phyloP scores from a whole-genome alignment of 1,139 yeast species.

The Pichia sp. region DNA sequence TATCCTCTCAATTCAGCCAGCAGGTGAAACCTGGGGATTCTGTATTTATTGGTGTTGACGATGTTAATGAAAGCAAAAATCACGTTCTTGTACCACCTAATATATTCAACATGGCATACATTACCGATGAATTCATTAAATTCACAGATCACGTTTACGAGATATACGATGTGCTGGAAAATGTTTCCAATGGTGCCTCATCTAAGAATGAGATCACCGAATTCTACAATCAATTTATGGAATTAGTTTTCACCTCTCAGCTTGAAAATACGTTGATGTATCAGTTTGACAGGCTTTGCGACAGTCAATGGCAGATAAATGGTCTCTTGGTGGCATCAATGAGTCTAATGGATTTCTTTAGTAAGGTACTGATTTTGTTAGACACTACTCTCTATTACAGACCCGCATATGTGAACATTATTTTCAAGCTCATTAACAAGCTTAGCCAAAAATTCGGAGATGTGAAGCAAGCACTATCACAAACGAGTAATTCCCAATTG shows the following conservation, averaged over 20 bases:
- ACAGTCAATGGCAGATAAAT: constrained; percentile 12
- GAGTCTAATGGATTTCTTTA: constrained; percentile 45
- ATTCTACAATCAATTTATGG: constrained; percentile 64
- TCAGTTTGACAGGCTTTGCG: constrained; percentile 26
- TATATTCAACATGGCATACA: constrained; percentile 75
- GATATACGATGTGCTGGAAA: constrained; percentile 22
- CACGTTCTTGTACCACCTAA: constrained; percentile 67
- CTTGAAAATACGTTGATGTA: constrained; percentile 49
- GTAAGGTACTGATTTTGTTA: constrained; percentile 44
- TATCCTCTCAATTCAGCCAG: constrained; percentile 4
- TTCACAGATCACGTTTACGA: constrained; percentile 45
- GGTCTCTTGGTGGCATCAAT: constrained; percentile 43
- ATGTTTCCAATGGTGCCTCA: background rate
- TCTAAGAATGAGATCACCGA: constrained; percentile 27
- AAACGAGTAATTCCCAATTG: constrained; percentile 12
- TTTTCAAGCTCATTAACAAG: constrained; percentile 30
- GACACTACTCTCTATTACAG: constrained; percentile 58
- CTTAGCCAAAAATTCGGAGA: constrained; percentile 18
- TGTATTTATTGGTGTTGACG: constrained; percentile 49
- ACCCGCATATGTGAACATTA: constrained; percentile 41
- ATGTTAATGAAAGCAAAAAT: constrained; percentile 40
- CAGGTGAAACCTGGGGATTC: constrained; percentile 11
- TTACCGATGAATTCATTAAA: constrained; percentile 53
- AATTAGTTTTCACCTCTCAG: constrained; percentile 53
- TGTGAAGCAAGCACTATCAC: constrained; percentile 14